Evolutionary conservation across 352 stramenopile species (phyloP).

Genomic region (Lagenidium giganteum): DNA sequence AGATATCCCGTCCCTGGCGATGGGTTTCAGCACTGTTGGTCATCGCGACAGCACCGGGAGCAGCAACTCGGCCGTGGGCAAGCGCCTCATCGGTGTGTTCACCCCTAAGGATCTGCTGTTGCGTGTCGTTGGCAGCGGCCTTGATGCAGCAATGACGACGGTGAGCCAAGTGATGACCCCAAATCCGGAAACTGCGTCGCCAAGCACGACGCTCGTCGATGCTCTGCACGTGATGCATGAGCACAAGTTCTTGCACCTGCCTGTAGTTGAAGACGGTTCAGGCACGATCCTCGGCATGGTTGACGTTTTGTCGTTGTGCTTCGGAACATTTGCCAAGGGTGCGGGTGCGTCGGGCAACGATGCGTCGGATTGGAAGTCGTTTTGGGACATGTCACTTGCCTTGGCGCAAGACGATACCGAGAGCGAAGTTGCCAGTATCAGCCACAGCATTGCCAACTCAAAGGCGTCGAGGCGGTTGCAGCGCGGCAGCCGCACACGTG

Average conservation of each 20-base stretch:
- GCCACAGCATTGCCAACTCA: slow-evolving; percentile 54
- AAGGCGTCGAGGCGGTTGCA: slow-evolving; percentile 26
- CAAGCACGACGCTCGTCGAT: slow-evolving; percentile 92
- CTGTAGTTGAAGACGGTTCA: slow-evolving; percentile 87
- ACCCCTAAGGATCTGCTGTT: slow-evolving; percentile 97
- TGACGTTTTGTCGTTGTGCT: slow-evolving; percentile 86
- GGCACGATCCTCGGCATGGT: slow-evolving; percentile 79
- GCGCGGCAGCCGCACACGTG: slow-evolving; percentile 5
- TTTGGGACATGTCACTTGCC: slow-evolving; percentile 87
- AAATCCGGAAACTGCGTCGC: slow-evolving; percentile 92
- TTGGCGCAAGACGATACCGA: slow-evolving; percentile 68
- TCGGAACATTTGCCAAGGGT: slow-evolving; percentile 80
- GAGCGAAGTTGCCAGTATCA: slow-evolving; percentile 54
- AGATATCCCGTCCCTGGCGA: slow-evolving; percentile 33
- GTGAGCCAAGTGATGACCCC: slow-evolving; percentile 96
- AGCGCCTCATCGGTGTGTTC: slow-evolving; percentile 94
- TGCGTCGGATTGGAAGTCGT: slow-evolving; percentile 75
- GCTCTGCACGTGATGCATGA: slow-evolving; percentile 98
- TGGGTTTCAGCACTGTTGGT: slow-evolving; percentile 32
- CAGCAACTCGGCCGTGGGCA: slow-evolving; percentile 27
- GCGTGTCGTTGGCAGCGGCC: slow-evolving; percentile 89
- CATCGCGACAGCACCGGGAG: slow-evolving; percentile 25
- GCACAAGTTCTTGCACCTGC: slow-evolving; percentile 96
- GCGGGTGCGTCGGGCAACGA: slow-evolving; percentile 45
- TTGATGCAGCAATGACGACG: slow-evolving; percentile 86